phyloP scores from a whole-genome alignment of 2,329 filamentous ascomycete genomes.

The Cadophora luteo-olivacea region DNA sequence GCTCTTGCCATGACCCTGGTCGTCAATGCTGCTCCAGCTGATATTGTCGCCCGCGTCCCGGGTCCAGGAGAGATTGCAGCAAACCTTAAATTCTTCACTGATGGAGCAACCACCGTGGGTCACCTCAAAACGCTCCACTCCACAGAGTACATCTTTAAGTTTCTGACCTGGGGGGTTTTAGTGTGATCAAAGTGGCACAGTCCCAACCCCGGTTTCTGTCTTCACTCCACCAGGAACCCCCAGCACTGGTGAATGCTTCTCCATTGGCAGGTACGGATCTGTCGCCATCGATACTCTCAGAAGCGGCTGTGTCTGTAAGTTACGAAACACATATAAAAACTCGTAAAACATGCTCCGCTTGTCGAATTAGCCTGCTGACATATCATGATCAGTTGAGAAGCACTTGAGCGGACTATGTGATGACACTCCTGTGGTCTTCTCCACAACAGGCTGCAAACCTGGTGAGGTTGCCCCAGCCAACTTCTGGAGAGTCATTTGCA shows the following conservation, averaged over 20 bases:
- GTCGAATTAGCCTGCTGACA: neutral
- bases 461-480: neutral
- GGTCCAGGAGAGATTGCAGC: neutral
- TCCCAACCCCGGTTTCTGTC: neutral
- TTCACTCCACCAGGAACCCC: constrained; percentile 3
- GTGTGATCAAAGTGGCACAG: constrained; percentile 6
- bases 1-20: neutral
- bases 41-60: neutral
- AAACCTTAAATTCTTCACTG: neutral
- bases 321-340: neutral
- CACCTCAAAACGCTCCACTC: no score
- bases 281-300: neutral
- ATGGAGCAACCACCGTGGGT: neutral
- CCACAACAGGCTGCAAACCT: neutral
- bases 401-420: neutral
- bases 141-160: neutral
- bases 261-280: neutral
- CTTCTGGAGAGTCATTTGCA: neutral
- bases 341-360: no score
- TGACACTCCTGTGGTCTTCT: neutral
- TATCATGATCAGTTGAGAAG: neutral
- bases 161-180: neutral
- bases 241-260: neutral
- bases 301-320: constrained; percentile 1
- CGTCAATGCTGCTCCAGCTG: neutral